Base-by-base conservation (phyloP, 352 stramenopile species). In the Pythium guiyangense region DNA sequence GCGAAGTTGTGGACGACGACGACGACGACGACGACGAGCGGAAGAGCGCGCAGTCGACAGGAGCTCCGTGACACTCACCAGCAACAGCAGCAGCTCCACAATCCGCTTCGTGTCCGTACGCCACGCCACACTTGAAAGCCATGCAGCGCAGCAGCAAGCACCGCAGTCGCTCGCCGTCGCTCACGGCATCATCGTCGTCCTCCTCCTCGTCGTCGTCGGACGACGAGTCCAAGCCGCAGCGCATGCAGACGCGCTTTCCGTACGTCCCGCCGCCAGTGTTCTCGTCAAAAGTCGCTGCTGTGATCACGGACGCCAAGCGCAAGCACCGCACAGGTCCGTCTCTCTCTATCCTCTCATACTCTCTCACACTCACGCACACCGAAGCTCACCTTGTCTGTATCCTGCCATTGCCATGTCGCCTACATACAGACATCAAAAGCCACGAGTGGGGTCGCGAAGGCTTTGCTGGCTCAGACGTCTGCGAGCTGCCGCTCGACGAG, bases 401-500 rank as follows among this genome's bases (percentile, higher is more conserved):
- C 22, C 22, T 22, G 22, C 22, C 22, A 22, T 22, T 22, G 22
- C 22, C 22, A 22, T 22, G 22, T 6, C 11, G 17, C 45, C n/a
- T 20, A 50, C 48, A 0, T 1, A 50, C 54, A 92, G 84, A 93
- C 56, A 89, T 93, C 55, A 73, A 83, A 51, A 57, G 72, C 14
- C 58, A 88, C 22, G 56, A 61, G 17, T 93, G 84, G 84, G 74
- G 74, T 44, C 79, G 81, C 20, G 80, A 93, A 53, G 84, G 84
- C n/a, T 93, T 93, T 55, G 84, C 76, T 0, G 77, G 81, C n/a
- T 91, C 81, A 17, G 58, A 88, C 63, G 79, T 93, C 51, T 93
- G 84, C 47, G 84, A 91, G 31, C 66, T 91, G 63, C 73, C 75
- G 45, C 57, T 93, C 57, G 80, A 84, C 53, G 77, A 85, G 49